A percentile compares a stretch with the other conserved stretches of the same genome.
Conservation (phyloP, 495 filamentous ascomycete species). For the Penicillium paxilli region DNA sequence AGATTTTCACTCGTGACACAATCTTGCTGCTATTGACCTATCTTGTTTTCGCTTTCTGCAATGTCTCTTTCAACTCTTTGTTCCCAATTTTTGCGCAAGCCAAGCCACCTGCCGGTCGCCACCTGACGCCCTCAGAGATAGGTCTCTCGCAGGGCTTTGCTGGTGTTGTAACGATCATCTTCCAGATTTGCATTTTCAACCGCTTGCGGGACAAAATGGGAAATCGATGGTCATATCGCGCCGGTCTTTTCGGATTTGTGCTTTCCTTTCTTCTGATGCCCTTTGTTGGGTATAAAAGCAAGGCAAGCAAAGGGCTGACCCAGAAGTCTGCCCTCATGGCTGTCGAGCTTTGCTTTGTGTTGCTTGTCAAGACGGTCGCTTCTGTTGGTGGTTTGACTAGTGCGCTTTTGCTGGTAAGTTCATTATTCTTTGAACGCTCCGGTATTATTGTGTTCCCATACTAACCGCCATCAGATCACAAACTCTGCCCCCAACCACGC, state of each 20-base stretch:
- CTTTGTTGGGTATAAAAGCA: conserved; percentile 75
- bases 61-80: conserved; percentile 85
- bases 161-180: conserved; percentile 79
- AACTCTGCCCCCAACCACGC: conserved; percentile 87
- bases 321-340: conserved; percentile 63
- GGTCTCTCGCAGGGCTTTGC: conserved; percentile 85
- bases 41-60: conserved; percentile 83
- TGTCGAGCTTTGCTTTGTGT: conserved; percentile 70
- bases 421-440: not conserved
- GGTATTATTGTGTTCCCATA: not conserved
- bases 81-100: conserved; percentile 89
- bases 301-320: conserved; percentile 45
- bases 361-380: conserved; percentile 86
- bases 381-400: conserved; percentile 87
- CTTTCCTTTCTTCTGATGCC: conserved; percentile 85
- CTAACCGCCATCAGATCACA: conserved; percentile 64
- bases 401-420: conserved; percentile 77
- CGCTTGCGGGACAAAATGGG: conserved; percentile 77
- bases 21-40: conserved; percentile 78
- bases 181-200: conserved; percentile 83
- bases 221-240: conserved; percentile 79
- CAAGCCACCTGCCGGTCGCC: conserved; percentile 70
- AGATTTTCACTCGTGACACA: conserved; percentile 75
- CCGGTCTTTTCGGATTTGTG: conserved; percentile 78
- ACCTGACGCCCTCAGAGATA: conserved; percentile 74